phyloP scores from a whole-genome alignment of 176 grass and related monocot genomes.

The Tillandsia leiboldiana region DNA sequence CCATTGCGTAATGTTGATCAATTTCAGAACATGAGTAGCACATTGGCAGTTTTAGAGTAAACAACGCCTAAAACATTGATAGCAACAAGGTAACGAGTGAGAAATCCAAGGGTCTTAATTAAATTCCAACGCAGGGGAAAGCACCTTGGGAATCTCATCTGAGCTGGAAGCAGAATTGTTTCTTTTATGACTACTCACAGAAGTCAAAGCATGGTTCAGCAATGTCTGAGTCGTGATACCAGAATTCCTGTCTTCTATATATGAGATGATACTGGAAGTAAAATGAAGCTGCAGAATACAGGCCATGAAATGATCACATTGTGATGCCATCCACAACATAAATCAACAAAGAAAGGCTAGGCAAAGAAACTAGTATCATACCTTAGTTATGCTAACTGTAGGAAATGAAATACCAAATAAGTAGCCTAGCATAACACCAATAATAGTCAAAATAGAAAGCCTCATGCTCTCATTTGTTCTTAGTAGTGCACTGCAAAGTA shows the following conservation, averaged over 20 bases:
- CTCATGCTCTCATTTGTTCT: constrained; percentile 16
- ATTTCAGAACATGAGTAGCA: no score
- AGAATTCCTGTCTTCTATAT: constrained; percentile 77
- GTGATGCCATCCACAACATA: background rate
- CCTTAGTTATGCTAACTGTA: constrained; percentile 8
- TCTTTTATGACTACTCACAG: constrained; percentile 59
- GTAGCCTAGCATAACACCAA: constrained; percentile 17
- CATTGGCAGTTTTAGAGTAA: background rate
- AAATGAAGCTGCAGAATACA: constrained; percentile 43
- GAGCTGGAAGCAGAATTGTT: constrained; percentile 46
- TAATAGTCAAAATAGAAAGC: constrained; percentile 8
- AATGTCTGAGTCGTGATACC: constrained; percentile 82
- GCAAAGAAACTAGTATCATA: background rate
- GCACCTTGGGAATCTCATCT: constrained; percentile 67
- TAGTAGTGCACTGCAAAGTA: constrained; percentile 3
- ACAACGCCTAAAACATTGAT: background rate
- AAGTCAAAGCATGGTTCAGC: constrained; percentile 69
- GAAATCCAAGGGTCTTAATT: background rate
- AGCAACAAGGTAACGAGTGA: background rate
- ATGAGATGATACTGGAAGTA: constrained; percentile 78
- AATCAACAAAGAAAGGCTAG: background rate
- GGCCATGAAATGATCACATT: no score
- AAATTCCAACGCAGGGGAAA: background rate
- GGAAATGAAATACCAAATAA: constrained; percentile 15
- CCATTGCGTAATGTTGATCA: no score